phyloP scores from a whole-genome alignment of 768 basidiomycete species.

The Kwoniella dendrophila region DNA sequence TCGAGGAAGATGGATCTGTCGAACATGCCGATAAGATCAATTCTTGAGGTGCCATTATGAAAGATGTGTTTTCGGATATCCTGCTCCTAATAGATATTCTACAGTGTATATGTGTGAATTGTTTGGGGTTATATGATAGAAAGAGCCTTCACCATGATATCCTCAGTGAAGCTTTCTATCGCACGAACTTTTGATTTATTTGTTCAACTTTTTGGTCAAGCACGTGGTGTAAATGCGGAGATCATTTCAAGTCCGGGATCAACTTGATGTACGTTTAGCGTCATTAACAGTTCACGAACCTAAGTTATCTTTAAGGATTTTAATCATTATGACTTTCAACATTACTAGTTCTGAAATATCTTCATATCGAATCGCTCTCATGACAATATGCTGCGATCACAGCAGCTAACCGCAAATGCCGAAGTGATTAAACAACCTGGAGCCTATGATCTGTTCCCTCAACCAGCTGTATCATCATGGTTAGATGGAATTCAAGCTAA shows the following conservation, averaged over 20 bases:
- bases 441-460: constrained; percentile 28
- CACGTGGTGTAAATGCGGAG: constrained; percentile 1
- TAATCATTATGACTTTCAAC: neutral
- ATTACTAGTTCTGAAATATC: too few species aligned
- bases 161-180: neutral
- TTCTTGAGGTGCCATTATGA: constrained; percentile 48
- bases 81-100: too few species aligned
- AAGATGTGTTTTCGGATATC: too few species aligned
- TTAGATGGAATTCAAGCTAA: constrained; percentile 35
- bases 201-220: neutral
- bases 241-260: neutral
- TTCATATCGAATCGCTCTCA: too few species aligned
- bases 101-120: neutral
- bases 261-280: neutral
- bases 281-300: neutral
- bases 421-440: constrained; percentile 19
- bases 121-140: neutral
- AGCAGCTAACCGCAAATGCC: neutral
- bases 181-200: neutral
- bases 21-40: constrained; percentile 52
- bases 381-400: constrained; percentile 6
- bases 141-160: neutral
- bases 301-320: too few species aligned
- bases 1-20: constrained; percentile 27
- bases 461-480: constrained; percentile 25